Base-by-base conservation (phyloP, 495 filamentous ascomycete species). In the Talaromyces proteolyticus region DNA sequence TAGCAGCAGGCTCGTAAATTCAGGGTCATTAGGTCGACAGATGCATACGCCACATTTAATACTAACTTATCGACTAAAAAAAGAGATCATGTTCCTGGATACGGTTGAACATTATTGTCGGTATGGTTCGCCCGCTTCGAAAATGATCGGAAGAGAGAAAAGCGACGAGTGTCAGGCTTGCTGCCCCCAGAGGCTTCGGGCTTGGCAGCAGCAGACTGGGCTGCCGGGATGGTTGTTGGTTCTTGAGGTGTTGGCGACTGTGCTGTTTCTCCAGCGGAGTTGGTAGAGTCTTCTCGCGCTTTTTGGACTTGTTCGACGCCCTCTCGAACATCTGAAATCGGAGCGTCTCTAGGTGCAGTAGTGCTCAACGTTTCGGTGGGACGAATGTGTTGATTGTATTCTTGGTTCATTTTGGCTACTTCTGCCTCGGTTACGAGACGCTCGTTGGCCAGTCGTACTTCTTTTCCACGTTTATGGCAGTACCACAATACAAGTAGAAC, bases 401-500 rank as follows among this genome's bases (percentile, higher is more conserved):
- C 55, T 38, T 69, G 61, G 21, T 75, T 76, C 43, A 77, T 52
- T 55, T 68, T 66, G 11, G 52, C 58, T 37, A 75, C 69, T 51
- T 78, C 72, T 24, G 67, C 67, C 49, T 77, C 74, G 1, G 72
- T 75, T n/a, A 77, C 72, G 10, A 72, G 57, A 6, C 75, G 74
- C 64, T 91, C 88, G 52, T 73, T 79, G 58, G 89, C 88, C 1
- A 96, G 74, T 29, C 93, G 75, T 12, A 82, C 82, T 67, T 98
- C 93, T 14, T 80, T 79, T 29, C 93, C 93, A 12, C 93, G 82
- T 65, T 96, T 96, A 63, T 96, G 87, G 66, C 89, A 96, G 64
- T 98, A 98, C 92, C 92, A 98, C 52, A 97, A 79, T 44, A 92
- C 87, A 61, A 91, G 89, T 24, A 98, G 67, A 11, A 98, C 73